A percentile compares a stretch with the other conserved stretches of the same genome.
Conservation (phyloP, 768 basidiomycete species). For the Phanerochaete carnosa region DNA sequence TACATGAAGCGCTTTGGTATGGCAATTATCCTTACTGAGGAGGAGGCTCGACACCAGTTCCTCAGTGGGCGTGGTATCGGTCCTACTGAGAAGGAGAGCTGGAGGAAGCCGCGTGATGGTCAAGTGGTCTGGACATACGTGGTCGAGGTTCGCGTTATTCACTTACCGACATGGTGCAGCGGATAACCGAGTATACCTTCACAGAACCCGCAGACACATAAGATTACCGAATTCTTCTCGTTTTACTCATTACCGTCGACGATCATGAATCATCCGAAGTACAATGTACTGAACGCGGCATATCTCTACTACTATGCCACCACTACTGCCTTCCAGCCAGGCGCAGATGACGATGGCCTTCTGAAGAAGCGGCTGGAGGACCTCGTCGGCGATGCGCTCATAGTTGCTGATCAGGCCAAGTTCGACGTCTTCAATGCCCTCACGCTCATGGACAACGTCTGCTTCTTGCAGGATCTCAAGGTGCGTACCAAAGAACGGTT, state of each 20-base stretch:
- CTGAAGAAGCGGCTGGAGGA: slow-evolving; percentile 68
- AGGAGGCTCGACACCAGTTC: slow-evolving; percentile 86
- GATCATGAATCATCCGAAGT: slow-evolving; percentile 73
- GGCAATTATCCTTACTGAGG: slow-evolving; percentile 66
- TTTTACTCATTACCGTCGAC: slow-evolving; percentile 97
- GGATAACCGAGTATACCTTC: not conserved
- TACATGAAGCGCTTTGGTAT: slow-evolving; percentile 89
- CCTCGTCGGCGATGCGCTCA: slow-evolving; percentile 76
- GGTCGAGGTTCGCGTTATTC: slow-evolving; percentile 64
- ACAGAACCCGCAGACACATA: slow-evolving; percentile 77
- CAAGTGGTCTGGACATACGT: slow-evolving; percentile 98
- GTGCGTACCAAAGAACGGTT: slow-evolving; percentile 34
- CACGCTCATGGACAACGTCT: slow-evolving; percentile 90
- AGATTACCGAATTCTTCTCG: slow-evolving; percentile 93
- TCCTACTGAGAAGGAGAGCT: slow-evolving; percentile 37
- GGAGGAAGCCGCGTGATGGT: slow-evolving; percentile 50
- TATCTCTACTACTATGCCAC: slow-evolving; percentile 97
- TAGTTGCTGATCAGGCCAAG: slow-evolving; percentile 75
- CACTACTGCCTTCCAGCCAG: slow-evolving; percentile 62
- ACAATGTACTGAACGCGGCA: slow-evolving; percentile 81
- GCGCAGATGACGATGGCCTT: slow-evolving; percentile 54
- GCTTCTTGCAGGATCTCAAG: slow-evolving; percentile 81
- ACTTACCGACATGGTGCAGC: not conserved
- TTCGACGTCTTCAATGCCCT: slow-evolving; percentile 98
- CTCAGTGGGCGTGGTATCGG: slow-evolving; percentile 77